Percentiles rank a stretch among this genome's conserved stretches.
These are phyloP conservation scores for Fusarium sp. DNA, from an alignment of 2,329 filamentous ascomycete genomes.

Conservation along the genomic window DNA sequence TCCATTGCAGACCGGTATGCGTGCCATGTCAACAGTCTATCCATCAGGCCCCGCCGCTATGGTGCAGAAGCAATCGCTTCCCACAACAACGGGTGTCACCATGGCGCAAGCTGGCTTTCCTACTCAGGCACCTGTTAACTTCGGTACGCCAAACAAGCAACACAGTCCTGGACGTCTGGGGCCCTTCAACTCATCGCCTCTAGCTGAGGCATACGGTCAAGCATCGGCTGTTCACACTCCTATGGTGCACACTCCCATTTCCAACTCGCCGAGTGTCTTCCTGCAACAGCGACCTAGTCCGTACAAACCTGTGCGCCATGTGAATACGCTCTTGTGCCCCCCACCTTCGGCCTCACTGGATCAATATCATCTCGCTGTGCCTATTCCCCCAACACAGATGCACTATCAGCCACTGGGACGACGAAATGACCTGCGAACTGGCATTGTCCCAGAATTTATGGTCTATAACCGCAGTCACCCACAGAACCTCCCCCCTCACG, in stretches of 20 bases:
- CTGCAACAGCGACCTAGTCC: constrained; percentile 89
- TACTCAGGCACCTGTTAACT: constrained; percentile 50
- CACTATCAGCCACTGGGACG: constrained; percentile 83
- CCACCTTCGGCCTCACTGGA: constrained; percentile 83
- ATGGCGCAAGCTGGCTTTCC: constrained; percentile 39
- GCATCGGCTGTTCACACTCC: constrained; percentile 66
- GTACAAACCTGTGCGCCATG: constrained; percentile 88
- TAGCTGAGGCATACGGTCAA: constrained; percentile 69
- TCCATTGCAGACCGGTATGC: constrained; percentile 66
- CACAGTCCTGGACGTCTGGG: constrained; percentile 61
- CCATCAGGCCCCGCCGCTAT: constrained; percentile 59
- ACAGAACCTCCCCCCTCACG: constrained; percentile 39
- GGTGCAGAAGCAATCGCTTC: constrained; percentile 47
- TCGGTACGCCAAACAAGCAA: constrained; percentile 62
- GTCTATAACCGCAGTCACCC: constrained; percentile 48
- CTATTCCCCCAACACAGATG: constrained; percentile 75
- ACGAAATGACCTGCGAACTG: constrained; percentile 72
- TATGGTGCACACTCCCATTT: constrained; percentile 67
- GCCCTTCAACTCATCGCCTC: constrained; percentile 68
- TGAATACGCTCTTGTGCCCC: constrained; percentile 90
- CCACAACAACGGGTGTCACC: constrained; percentile 37
- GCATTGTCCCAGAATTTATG: constrained; percentile 73
- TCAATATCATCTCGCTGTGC: constrained; percentile 69
- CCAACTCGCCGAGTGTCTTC: constrained; percentile 87
- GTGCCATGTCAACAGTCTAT: constrained; percentile 83